Conservation (phyloP, 345 rosid species). For the Acer saccharum region DNA sequence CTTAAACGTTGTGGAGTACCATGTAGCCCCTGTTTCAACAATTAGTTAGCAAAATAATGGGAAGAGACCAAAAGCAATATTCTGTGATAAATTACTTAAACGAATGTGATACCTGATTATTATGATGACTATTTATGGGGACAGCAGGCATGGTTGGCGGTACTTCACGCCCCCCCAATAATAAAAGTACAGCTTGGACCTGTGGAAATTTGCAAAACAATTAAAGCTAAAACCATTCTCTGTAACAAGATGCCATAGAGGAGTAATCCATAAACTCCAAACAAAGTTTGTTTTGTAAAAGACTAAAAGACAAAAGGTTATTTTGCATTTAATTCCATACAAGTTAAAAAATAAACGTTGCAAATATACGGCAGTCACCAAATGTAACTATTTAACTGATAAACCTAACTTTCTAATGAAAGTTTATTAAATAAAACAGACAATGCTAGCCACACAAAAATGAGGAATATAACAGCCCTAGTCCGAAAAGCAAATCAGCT, state of each 20-base stretch:
- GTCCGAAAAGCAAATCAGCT: background rate
- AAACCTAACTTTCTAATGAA: background rate
- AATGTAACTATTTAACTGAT: background rate
- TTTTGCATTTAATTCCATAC: background rate
- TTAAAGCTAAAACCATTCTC: background rate
- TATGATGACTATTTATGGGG: slow-evolving; percentile 35
- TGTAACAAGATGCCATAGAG: slow-evolving; percentile 1
- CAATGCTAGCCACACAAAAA: background rate
- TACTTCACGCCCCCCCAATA: slow-evolving; percentile 62
- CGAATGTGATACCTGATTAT: slow-evolving; percentile 32
- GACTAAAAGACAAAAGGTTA: background rate
- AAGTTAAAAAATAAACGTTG: background rate
- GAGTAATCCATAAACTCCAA: background rate
- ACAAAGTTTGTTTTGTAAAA: background rate
- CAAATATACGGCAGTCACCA: background rate
- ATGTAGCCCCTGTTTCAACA: slow-evolving; percentile 42
- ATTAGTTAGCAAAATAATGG: slow-evolving; percentile 26
- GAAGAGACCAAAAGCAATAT: background rate
- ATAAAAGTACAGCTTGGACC: slow-evolving; percentile 70
- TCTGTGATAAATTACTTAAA: background rate
- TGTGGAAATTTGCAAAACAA: slow-evolving; percentile 17
- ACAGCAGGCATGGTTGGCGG: slow-evolving; percentile 42
- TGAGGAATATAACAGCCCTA: background rate
- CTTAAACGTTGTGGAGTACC: slow-evolving; percentile 58
- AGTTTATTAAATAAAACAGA: background rate